Conservation (phyloP, 169 alveolate genomes). For the Babesia ovis region DNA sequence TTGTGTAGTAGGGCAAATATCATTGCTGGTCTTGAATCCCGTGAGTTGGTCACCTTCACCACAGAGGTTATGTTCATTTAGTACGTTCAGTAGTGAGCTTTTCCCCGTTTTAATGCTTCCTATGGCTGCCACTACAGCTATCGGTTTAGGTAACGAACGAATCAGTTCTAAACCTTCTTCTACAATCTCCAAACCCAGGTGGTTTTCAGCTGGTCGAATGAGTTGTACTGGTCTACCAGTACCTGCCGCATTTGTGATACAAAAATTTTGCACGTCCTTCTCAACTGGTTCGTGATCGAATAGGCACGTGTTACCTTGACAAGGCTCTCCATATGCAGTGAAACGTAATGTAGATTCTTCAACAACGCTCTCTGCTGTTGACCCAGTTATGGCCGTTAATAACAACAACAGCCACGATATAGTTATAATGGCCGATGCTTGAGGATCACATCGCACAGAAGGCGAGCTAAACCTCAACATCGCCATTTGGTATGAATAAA, state of each 20-base stretch:
- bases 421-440: neutral
- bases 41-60: conserved; percentile 44
- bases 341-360: neutral
- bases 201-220: conserved; percentile 73
- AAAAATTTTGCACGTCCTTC: neutral
- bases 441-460: neutral
- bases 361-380: neutral
- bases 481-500: no score
- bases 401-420: neutral
- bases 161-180: conserved; percentile 68
- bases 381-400: neutral
- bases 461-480: neutral
- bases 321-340: conserved; percentile 15
- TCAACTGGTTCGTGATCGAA: conserved; percentile 3
- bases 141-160: conserved; percentile 71
- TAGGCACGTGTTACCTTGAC: neutral
- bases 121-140: conserved; percentile 78
- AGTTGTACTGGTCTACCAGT: conserved; percentile 73
- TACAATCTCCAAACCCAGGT: conserved; percentile 68
- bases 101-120: conserved; percentile 82
- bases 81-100: conserved; percentile 71
- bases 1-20: conserved; percentile 69
- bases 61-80: conserved; percentile 69
- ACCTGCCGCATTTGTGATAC: conserved; percentile 17
- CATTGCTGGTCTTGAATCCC: conserved; percentile 69